phyloP scores from a whole-genome alignment of 1,284 basidiomycete genomes.

The Golubevia pallescens region DNA sequence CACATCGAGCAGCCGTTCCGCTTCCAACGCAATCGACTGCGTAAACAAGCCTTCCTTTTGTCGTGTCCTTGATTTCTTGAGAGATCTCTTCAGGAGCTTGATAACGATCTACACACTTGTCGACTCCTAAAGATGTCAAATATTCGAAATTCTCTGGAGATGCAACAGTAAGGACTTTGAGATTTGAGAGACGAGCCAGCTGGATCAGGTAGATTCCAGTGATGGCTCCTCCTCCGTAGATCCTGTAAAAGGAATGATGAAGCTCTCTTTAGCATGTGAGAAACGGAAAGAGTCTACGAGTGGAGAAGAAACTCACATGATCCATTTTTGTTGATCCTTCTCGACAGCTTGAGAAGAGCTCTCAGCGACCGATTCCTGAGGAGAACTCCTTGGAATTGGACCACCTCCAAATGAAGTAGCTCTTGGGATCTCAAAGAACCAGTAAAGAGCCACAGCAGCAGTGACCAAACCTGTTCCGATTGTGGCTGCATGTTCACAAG shows the following conservation, averaged over 20 bases:
- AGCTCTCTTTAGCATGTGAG: too few species aligned
- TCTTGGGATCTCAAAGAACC: constrained; percentile 30
- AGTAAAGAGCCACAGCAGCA: constrained; percentile 37
- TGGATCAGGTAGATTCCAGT: constrained; percentile 49
- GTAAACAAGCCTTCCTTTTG: constrained; percentile 19
- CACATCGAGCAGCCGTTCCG: constrained; percentile 28
- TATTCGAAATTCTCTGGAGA: constrained; percentile 39
- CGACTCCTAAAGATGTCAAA: constrained; percentile 24
- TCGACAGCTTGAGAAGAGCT: neutral
- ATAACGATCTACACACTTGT: constrained; percentile 36
- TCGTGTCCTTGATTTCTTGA: constrained; percentile 13
- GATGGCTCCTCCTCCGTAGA: constrained; percentile 48
- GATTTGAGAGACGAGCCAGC: constrained; percentile 25
- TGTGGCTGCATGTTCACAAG: constrained; percentile 38
- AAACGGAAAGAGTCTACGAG: too few species aligned
- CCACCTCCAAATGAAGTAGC: constrained; percentile 8
- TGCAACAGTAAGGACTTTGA: constrained; percentile 31
- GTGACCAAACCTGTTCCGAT: constrained; percentile 49
- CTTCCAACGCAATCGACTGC: constrained; percentile 45
- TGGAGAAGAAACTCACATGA: constrained; percentile 20
- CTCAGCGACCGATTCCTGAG: neutral
- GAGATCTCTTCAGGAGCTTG: constrained; percentile 13
- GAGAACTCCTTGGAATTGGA: neutral
- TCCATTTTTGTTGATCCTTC: constrained; percentile 16
- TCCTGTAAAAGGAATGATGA: constrained; percentile 4